Evolutionary conservation across 2,329 filamentous ascomycete species (phyloP), one percentile per base, ranked within the genome.

Genomic region (Fusarium sulawesiense): DNA sequence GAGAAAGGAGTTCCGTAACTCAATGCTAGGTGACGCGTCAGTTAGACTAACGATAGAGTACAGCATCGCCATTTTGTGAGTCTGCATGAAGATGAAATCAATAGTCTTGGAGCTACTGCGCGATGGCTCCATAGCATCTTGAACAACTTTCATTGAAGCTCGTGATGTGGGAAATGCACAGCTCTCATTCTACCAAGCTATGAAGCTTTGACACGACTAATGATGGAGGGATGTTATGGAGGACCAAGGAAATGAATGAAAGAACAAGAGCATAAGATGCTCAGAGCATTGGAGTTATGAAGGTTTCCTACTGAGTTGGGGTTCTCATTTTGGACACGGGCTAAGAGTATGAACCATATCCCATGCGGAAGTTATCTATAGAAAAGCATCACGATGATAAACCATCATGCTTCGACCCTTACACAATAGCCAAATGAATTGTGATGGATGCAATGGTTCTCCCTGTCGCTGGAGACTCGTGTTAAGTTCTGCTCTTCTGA

Each of bases 1-100:
- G 6, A 11, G 34, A n/a, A 37, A n/a, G 34, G 34, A 1, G 34
- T 37, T 37, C 34, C 34, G 5, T 37, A 6, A 37, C 34, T n/a
- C 34, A 37, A 7, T 18, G 32, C 10, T 21, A 1, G 27, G 14
- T 61, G 30, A 62, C 59, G 56, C 56, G 59, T 61, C n/a, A 18
- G 0, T 8, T 11, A 46, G 14, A 20, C 40, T 41, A 20, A n/a
- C 14, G 0, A 4, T 7, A 4, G 11, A 3, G 21, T 10, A 13
- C 6, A 27, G 7, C 5, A 50, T 5, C 4, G 10, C n/a, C 18
- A 7, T 3, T 3, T 13, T 46, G 9, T 1, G 21, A 10, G n/a
- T 16, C 12, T 54, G 30, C 45, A 61, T 61, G 25, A 54, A 46
- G 3, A 40, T 32, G 20, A 54, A 61, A 62, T 61, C 46, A 2